These are phyloP conservation scores for Kuraishia hungarica DNA, from an alignment of 805 yeast species.

Conservation along the genomic window DNA sequence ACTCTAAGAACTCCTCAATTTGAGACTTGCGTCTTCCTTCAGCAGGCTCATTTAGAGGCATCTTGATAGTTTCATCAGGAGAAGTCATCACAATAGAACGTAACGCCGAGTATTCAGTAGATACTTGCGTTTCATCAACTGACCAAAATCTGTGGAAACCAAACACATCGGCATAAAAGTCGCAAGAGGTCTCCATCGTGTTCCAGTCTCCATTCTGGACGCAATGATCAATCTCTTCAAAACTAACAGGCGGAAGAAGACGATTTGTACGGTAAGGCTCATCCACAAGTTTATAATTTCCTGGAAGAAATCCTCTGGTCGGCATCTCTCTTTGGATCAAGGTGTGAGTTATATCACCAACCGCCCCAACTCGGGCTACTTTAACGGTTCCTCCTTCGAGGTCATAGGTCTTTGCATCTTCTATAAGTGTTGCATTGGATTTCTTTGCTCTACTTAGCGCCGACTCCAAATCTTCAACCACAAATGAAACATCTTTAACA, in stretches of 20 bases:
- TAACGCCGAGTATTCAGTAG: constrained; percentile 61
- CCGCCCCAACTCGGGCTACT: constrained; percentile 41
- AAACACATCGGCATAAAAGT: constrained; percentile 49
- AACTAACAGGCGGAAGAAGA: constrained; percentile 17
- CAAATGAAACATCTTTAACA: constrained; percentile 67
- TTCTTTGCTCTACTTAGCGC: constrained; percentile 37
- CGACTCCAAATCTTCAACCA: constrained; percentile 41
- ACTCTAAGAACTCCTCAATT: constrained; percentile 74
- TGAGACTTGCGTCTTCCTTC: constrained; percentile 58
- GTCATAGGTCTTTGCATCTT: constrained; percentile 16
- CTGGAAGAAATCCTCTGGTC: constrained; percentile 45
- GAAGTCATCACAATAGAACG: constrained; percentile 74
- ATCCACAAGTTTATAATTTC: constrained; percentile 18
- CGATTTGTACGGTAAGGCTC: background rate
- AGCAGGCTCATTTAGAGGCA: constrained; percentile 87
- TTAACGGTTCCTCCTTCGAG: constrained; percentile 46
- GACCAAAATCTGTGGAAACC: constrained; percentile 81
- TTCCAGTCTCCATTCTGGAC: constrained; percentile 76
- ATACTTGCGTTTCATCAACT: constrained; percentile 71
- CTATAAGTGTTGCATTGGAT: constrained; percentile 39
- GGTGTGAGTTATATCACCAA: constrained; percentile 66
- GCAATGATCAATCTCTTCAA: constrained; percentile 60
- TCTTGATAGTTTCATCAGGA: constrained; percentile 51
- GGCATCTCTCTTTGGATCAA: constrained; percentile 37
- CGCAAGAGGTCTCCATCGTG: constrained; percentile 49